Conservation (phyloP, 2,329 filamentous ascomycete species). For the Neofusicoccum laricinum region DNA sequence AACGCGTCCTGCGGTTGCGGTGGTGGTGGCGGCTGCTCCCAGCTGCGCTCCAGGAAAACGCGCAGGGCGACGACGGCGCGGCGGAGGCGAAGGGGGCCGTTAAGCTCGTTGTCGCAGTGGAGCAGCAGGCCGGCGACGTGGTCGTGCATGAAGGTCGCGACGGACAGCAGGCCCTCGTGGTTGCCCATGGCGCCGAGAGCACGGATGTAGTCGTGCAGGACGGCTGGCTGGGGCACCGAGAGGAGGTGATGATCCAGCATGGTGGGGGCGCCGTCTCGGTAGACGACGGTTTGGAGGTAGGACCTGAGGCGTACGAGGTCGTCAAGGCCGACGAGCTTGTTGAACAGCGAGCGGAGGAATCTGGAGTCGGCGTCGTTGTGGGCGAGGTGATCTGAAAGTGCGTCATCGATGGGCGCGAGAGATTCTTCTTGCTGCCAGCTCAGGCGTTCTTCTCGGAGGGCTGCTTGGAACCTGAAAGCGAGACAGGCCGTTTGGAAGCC, state of each 20-base stretch:
- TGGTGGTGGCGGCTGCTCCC: conserved; percentile 18
- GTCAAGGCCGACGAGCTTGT: neutral
- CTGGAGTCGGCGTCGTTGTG: neutral
- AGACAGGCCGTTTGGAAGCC: conserved; percentile 4
- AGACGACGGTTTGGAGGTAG: conserved; percentile 34
- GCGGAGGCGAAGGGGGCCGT: conserved; percentile 47
- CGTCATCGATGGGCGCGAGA: neutral
- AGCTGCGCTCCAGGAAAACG: conserved; percentile 39
- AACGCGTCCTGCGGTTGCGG: neutral
- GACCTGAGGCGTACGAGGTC: conserved; percentile 31
- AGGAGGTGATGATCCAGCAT: conserved; percentile 28
- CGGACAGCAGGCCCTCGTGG: conserved; percentile 56
- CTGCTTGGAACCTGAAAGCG: neutral
- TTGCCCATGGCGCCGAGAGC: conserved; percentile 62
- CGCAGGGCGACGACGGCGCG: conserved; percentile 39
- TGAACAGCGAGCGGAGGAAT: conserved; percentile 13
- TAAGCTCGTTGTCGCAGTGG: neutral
- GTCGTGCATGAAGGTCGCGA: neutral
- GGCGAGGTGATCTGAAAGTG: neutral
- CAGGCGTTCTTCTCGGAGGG: neutral
- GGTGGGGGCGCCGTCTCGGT: conserved; percentile 24
- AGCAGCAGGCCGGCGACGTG: neutral
- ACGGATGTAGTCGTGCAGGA: conserved; percentile 61
- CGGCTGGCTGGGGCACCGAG: conserved; percentile 44
- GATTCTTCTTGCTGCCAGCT: neutral